Evolutionary conservation across 1,139 yeast genomes (phyloP).

Genomic region (Saccharomyces pastorianus): DNA sequence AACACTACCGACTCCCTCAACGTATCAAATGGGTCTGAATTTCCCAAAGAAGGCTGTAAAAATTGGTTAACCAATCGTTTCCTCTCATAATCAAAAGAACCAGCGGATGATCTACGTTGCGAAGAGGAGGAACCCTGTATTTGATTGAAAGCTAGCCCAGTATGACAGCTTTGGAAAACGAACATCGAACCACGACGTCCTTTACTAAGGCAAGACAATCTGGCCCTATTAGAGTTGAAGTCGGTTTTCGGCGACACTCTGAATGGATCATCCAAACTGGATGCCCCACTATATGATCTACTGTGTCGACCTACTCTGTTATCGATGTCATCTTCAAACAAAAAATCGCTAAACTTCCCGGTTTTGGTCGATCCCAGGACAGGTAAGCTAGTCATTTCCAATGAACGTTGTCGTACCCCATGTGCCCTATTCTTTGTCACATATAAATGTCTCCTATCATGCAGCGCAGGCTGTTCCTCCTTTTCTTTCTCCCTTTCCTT

Average conservation of each 20-base stretch:
- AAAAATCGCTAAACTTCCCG: constrained; percentile 17
- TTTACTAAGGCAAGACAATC: background rate
- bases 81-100: constrained; percentile 9
- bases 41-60: constrained; percentile 10
- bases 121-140: constrained; percentile 1
- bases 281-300: background rate
- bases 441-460: constrained; percentile 4
- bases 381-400: background rate
- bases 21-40: background rate
- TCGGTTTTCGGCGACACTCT: background rate
- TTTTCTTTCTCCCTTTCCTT: constrained; percentile 3
- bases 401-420: constrained; percentile 4
- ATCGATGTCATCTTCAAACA: constrained; percentile 11
- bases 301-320: background rate
- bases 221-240: background rate
- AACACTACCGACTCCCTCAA: background rate
- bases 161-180: background rate
- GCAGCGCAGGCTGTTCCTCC: constrained; percentile 1
- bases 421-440: constrained; percentile 4
- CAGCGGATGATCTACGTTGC: constrained; percentile 6
- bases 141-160: background rate
- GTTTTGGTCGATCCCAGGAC: background rate
- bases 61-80: constrained; percentile 26
- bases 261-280: background rate
- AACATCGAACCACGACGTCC: background rate